phyloP scores from a whole-genome alignment of 805 yeast genomes.

The Debaryomyces prosopidis region DNA sequence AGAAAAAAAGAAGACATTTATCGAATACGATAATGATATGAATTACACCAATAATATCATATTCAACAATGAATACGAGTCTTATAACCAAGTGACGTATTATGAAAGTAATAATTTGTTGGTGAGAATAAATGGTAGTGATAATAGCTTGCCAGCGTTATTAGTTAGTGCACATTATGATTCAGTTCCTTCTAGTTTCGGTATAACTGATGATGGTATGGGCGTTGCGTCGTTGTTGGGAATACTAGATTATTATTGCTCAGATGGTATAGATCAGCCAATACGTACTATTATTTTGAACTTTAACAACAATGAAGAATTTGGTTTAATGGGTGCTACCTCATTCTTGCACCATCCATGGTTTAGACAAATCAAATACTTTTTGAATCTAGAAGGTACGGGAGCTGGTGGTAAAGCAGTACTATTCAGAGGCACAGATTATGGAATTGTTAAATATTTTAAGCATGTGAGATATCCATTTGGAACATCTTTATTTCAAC shows the following conservation, averaged over 20 bases:
- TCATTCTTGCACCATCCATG: constrained; percentile 74
- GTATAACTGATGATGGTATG: constrained; percentile 91
- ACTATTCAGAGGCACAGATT: constrained; percentile 80
- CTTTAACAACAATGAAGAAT: constrained; percentile 88
- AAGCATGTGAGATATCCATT: constrained; percentile 64
- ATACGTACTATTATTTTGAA: constrained; percentile 74
- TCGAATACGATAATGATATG: constrained; percentile 42
- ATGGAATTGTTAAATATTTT: constrained; percentile 62
- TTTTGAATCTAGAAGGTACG: constrained; percentile 87
- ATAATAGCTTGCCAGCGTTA: constrained; percentile 61
- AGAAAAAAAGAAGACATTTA: constrained; percentile 20
- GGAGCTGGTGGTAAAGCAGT: constrained; percentile 89
- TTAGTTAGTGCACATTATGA: constrained; percentile 85
- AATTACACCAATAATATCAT: constrained; percentile 47
- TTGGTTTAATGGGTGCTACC: constrained; percentile 80
- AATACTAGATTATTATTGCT: constrained; percentile 50
- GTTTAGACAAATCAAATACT: constrained; percentile 59
- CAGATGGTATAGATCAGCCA: constrained; percentile 48
- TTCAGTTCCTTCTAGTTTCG: constrained; percentile 82
- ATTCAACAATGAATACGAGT: constrained; percentile 48
- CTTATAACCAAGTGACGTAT: constrained; percentile 58
- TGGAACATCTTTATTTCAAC: constrained; percentile 79
- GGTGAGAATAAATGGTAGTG: constrained; percentile 69
- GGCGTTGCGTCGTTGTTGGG: constrained; percentile 84
- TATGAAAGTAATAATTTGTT: constrained; percentile 82